Evolutionary conservation across 805 yeast genomes (phyloP), one percentile per base, ranked within the genome.

Genomic region (Dipodascus albidus): DNA sequence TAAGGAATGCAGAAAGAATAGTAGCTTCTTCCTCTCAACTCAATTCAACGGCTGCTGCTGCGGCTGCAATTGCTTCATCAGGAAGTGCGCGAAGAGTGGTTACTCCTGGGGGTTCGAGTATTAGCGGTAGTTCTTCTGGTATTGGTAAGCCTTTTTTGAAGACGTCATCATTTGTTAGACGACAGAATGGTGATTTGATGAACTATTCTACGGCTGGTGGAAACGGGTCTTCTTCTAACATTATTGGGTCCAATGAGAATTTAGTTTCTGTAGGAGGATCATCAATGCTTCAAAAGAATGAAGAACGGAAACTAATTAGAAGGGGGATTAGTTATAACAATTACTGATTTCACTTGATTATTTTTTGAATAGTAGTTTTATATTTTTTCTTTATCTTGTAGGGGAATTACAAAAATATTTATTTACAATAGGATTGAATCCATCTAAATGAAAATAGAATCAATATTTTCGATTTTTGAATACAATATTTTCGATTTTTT

Each of bases 1-100:
- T 61, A 50, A 55, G 55, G n/a, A 68, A 66, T 57, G 51, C 60
- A 3, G 44, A 54, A 53, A 3, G 17, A n/a, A 14, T 38, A 14
- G 6, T 14, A 17, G 17, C 44, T 38, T 38, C 44, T 6, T 4
- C 23, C 4, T 21, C 49, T 8, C 31, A 21, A 6, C 11, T n/a
- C 4, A 49, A 49, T 27, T 19, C 41, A 9, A 22, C 42, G 9
- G 33, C 48, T 3, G 51, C 42, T n/a, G 55, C 53, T 27, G 55
- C 41, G 8, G 48, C 53, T 3, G 53, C 53, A n/a, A 52, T 49
- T 8, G 33, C 53, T 14, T 35, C 53, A 15, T 22, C 48, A 33
- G 24, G 47, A 50, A 20, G 23, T 50, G 33, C 33, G 24, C 24
- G 31, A 48, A 23, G 9, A 15, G 19, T 11, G 33, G 33, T 27